phyloP scores from a whole-genome alignment of 306 rosid genomes.

The Dryas alaskensis region DNA sequence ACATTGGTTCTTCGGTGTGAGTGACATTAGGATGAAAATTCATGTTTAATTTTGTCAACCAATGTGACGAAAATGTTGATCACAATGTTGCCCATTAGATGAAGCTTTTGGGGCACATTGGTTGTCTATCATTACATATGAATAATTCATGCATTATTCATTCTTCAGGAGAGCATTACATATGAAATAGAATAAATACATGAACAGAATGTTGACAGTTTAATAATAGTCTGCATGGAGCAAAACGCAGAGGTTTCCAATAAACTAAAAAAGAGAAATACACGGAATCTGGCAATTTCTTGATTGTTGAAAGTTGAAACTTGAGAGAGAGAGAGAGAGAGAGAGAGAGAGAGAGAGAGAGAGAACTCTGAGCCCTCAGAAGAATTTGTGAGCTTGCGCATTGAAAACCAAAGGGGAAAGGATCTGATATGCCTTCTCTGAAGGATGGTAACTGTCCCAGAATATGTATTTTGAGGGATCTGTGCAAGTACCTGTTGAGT shows the following conservation, averaged over 20 bases:
- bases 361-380: conserved; percentile 15
- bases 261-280: background rate
- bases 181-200: too few relatives aligned
- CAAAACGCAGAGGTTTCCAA: background rate
- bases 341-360: background rate
- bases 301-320: background rate
- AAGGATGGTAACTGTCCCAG: conserved; percentile 72
- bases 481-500: conserved; percentile 26
- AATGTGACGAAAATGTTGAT: too few relatives aligned
- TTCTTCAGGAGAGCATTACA: too few relatives aligned
- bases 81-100: too few relatives aligned
- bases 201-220: too few relatives aligned
- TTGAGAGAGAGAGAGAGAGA: background rate
- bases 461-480: conserved; percentile 48
- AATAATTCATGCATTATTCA: too few relatives aligned
- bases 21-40: too few relatives aligned
- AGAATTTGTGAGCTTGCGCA: conserved; percentile 39
- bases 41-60: too few relatives aligned
- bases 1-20: too few relatives aligned
- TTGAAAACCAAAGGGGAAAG: conserved; percentile 30
- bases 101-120: too few relatives aligned
- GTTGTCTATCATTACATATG: too few relatives aligned
- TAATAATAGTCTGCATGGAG: background rate
- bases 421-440: conserved; percentile 38
- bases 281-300: background rate